phyloP scores from a whole-genome alignment of 768 basidiomycete genomes.

The Phlebiopsis flavidoalba region DNA sequence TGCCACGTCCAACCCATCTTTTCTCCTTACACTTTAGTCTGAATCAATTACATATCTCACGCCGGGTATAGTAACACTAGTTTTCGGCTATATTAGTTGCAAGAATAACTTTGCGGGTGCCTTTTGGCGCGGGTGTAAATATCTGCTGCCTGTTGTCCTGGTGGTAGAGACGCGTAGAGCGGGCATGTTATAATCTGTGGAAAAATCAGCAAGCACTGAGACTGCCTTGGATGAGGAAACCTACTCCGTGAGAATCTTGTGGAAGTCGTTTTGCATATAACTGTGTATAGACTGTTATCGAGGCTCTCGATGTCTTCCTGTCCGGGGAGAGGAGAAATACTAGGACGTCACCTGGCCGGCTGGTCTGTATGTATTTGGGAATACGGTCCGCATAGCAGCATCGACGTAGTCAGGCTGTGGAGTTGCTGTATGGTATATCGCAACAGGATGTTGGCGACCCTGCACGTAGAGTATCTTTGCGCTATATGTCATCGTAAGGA shows the following conservation, averaged over 20 bases:
- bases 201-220: background rate
- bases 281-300: slow-evolving; percentile 66
- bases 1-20: slow-evolving; percentile 58
- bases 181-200: slow-evolving; percentile 66
- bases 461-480: slow-evolving; percentile 87
- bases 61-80: slow-evolving; percentile 94
- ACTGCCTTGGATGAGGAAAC: background rate
- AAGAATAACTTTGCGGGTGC: slow-evolving; percentile 85
- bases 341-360: slow-evolving; percentile 47
- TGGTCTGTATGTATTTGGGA: slow-evolving; percentile 85
- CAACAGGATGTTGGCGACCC: slow-evolving; percentile 90
- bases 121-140: slow-evolving; percentile 60
- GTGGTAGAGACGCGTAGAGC: slow-evolving; percentile 84
- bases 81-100: slow-evolving; percentile 99
- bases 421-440: slow-evolving; percentile 70
- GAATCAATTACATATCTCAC: slow-evolving; percentile 95
- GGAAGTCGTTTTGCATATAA: slow-evolving; percentile 68
- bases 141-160: slow-evolving; percentile 72
- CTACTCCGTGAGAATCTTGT: slow-evolving; percentile 44
- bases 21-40: slow-evolving; percentile 96
- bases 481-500: slow-evolving; percentile 33
- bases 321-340: slow-evolving; percentile 90
- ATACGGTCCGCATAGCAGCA: slow-evolving; percentile 87
- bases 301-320: slow-evolving; percentile 96
- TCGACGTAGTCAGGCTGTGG: slow-evolving; percentile 84